Evolutionary conservation across 192 early-diverging fungal species (phyloP).

Genomic region (Gonapodya sp.): DNA sequence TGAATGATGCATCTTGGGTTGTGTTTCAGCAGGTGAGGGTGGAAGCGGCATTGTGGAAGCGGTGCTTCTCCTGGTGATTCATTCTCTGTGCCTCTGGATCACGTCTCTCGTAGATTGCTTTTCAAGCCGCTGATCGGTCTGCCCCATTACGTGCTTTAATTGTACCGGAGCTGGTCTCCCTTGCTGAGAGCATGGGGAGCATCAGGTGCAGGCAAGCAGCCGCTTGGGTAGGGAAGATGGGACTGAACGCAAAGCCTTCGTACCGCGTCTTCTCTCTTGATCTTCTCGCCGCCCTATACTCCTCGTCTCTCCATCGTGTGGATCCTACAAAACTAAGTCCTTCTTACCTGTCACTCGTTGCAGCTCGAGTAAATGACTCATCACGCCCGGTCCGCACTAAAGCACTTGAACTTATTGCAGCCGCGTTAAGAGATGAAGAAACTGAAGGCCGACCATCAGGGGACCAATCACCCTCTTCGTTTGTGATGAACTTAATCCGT

Average conservation of each 20-base stretch:
- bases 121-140: background rate
- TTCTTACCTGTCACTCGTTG: background rate
- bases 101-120: background rate
- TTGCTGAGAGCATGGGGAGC: background rate
- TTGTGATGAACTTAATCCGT: background rate
- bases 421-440: background rate
- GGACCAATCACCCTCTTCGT: background rate
- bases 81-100: too few relatives aligned
- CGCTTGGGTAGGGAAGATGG: background rate
- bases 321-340: background rate
- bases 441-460: background rate
- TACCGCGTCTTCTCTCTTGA: background rate
- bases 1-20: background rate
- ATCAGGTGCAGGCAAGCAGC: background rate
- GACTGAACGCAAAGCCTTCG: background rate
- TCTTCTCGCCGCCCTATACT: background rate
- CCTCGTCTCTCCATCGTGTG: background rate
- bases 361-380: background rate
- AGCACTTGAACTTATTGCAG: background rate
- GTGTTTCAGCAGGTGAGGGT: background rate
- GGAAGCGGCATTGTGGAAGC: background rate
- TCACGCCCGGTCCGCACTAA: background rate
- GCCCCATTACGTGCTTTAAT: background rate
- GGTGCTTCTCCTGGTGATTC: too few relatives aligned
- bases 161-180: background rate